Evolutionary conservation across 2,329 filamentous ascomycete genomes (phyloP).

Genomic region (Penicillium rolfsii): DNA sequence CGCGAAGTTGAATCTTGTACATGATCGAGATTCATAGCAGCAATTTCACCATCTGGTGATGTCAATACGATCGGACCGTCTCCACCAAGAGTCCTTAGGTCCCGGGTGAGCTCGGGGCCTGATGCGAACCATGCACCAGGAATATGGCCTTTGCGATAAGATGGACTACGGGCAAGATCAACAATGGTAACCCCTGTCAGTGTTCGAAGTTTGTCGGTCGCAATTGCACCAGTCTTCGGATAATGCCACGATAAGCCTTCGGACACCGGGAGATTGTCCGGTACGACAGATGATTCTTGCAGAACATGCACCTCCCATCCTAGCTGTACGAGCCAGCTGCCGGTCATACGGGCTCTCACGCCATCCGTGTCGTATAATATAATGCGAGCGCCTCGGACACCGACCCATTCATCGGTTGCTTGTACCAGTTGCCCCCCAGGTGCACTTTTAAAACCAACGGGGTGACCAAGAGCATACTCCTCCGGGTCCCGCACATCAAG

Average conservation of each 20-base stretch:
- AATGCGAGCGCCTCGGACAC: constrained; percentile 35
- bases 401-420: constrained; percentile 39
- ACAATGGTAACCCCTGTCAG: constrained; percentile 26
- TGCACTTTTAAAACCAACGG: constrained; percentile 33
- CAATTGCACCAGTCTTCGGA: constrained; percentile 7
- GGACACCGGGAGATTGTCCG: constrained; percentile 6
- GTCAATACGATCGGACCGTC: constrained; percentile 32
- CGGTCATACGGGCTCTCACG: constrained; percentile 36
- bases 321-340: constrained; percentile 36
- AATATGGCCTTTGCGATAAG: constrained; percentile 37
- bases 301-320: constrained; percentile 39
- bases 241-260: not conserved
- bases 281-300: constrained; percentile 18
- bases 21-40: constrained; percentile 16
- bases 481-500: constrained; percentile 37
- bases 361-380: constrained; percentile 36
- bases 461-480: constrained; percentile 32
- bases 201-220: constrained; percentile 16
- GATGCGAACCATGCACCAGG: constrained; percentile 37
- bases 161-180: constrained; percentile 36
- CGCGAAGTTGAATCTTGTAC: constrained; percentile 3
- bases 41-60: constrained; percentile 23
- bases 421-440: constrained; percentile 39
- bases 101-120: constrained; percentile 36
- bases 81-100: constrained; percentile 22